Conservation (phyloP, 129 eudicot genomes). For the Centrapalus pauciflorus region DNA sequence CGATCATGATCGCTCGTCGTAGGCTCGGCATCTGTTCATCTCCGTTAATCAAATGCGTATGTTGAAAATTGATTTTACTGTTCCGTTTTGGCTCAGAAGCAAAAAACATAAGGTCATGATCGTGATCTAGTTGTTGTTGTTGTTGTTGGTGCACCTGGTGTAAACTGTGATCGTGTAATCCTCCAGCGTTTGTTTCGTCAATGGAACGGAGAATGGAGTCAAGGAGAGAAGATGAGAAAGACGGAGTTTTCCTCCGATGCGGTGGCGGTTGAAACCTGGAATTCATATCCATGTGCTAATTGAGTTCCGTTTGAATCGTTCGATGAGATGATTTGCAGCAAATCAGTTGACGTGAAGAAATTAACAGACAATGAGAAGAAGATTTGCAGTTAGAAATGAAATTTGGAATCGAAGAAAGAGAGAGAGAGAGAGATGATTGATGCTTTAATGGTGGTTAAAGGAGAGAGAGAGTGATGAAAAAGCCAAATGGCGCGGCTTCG, state of each 20-base stretch:
- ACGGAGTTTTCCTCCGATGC: conserved; percentile 50
- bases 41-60: neutral
- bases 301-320: neutral
- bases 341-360: neutral
- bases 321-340: neutral
- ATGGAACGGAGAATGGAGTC: conserved; percentile 83
- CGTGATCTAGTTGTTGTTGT: neutral
- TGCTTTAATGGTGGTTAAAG: neutral
- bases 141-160: neutral
- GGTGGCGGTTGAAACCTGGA: conserved; percentile 12
- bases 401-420: neutral
- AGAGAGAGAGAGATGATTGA: conserved; percentile 16
- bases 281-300: conserved; percentile 12
- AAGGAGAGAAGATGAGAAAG: conserved; percentile 81
- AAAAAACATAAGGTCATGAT: neutral
- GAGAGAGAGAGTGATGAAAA: neutral
- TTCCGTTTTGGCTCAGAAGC: conserved; percentile 18
- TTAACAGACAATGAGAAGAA: conserved; percentile 1
- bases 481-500: conserved; percentile 28
- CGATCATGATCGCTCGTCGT: conserved; percentile 64
- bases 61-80: conserved; percentile 1
- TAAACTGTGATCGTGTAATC: neutral
- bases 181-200: conserved; percentile 39
- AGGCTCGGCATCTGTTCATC: conserved; percentile 46
- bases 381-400: conserved; percentile 1